These are phyloP conservation scores for Pseudogymnoascus sp. DNA, from an alignment of 2,329 filamentous ascomycete genomes.

Conservation along the genomic window DNA sequence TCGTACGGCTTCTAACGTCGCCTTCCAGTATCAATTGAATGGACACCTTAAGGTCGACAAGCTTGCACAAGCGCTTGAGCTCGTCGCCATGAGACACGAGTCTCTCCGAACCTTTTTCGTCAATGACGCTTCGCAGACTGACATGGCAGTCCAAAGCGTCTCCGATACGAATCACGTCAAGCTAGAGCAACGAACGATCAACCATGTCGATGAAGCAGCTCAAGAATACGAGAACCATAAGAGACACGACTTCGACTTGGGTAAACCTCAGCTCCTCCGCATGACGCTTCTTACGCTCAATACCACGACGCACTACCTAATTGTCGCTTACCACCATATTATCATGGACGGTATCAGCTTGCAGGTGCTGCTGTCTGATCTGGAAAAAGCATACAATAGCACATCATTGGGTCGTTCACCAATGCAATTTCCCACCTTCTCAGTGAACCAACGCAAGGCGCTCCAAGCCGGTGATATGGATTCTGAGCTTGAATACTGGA, in stretches of 20 bases:
- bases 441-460: slow-evolving; percentile 27
- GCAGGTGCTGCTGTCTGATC: slow-evolving; percentile 36
- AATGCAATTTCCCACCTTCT: slow-evolving; percentile 33
- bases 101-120: slow-evolving; percentile 12
- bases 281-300: slow-evolving; percentile 32
- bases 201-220: slow-evolving; percentile 19
- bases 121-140: slow-evolving; percentile 11
- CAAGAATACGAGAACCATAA: slow-evolving; percentile 24
- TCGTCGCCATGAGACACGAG: slow-evolving; percentile 20
- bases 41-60: slow-evolving; percentile 29
- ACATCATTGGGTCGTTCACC: slow-evolving; percentile 17
- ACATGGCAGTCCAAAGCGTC: slow-evolving; percentile 13
- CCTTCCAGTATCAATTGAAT: slow-evolving; percentile 26
- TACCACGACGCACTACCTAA: slow-evolving; percentile 31
- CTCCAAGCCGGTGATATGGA: slow-evolving; percentile 26
- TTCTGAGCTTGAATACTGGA: slow-evolving; percentile 32
- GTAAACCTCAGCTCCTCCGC: slow-evolving; percentile 29
- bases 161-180: slow-evolving; percentile 27
- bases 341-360: slow-evolving; percentile 42
- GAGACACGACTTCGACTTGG: slow-evolving; percentile 33
- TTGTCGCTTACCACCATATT: slow-evolving; percentile 44
- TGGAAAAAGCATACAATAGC: slow-evolving; percentile 37
- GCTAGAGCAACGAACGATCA: slow-evolving; percentile 13
- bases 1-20: slow-evolving; percentile 35
- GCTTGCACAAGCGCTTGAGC: slow-evolving; percentile 30